Evolutionary conservation across 345 rosid genomes (phyloP), one percentile per base, ranked within the genome.

Genomic region (Salix exigua): DNA sequence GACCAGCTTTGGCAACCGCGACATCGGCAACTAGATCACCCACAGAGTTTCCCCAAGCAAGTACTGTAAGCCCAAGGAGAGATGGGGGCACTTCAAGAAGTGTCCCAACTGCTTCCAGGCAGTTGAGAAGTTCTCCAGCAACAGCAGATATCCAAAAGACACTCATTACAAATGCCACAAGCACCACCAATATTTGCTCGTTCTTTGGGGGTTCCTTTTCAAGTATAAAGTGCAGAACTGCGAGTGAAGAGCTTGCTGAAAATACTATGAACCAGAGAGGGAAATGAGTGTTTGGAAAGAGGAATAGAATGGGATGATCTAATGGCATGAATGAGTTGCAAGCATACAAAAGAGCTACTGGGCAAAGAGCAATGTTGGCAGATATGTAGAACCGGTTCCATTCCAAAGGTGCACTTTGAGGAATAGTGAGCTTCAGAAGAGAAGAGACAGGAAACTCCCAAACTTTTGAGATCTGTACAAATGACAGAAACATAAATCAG

Each of bases 21-120:
- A 96, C 96, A 40, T 96, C 98, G 12, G 98, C 97, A 61, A 93
- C 99, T 66, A 96, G 97, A 78, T 96, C 99, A 26, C 98, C 99
- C 28, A 93, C 98, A 0, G 98, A 93, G 83, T 96, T 96, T 70
- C 99, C 97, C 99, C 99, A 96, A 46, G 99, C 98, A 65, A 93
- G 98, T 50, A 93, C 94, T 0, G 98, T 96, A 40, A 96, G 87
- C 74, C 98, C 99, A 8, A 96, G 96, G 72, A 96, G 87, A 11
- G 97, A 88, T 0, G 99, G 90, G 71, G 92, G 94, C 70, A 92
- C 77, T 80, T 92, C 83, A 68, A 96, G 97, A 75, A 93, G 82
- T 40, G 75, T 77, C 60, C 96, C 99, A 14, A 96, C 86, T 46
- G 96, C 96, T 26, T 91, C 92, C 72, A 96, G 83, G 82, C 99